Base-by-base conservation (phyloP, 1,284 basidiomycete species). In the Heterobasidion parviporum region DNA sequence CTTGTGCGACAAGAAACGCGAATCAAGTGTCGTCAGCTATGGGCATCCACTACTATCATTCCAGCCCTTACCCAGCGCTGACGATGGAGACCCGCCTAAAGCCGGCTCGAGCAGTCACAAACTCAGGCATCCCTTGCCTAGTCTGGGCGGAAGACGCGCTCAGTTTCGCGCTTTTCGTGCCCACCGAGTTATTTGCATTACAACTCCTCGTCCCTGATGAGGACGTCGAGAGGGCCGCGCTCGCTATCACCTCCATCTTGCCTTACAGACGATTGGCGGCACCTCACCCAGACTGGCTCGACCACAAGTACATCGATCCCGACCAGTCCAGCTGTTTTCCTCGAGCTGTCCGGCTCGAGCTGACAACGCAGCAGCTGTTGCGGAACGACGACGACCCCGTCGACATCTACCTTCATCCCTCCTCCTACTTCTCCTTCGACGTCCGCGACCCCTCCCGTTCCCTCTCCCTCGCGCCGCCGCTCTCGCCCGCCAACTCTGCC, bases 101-200 rank as follows among this genome's bases (percentile, higher is more conserved):
- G 51, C 51, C 46, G 50, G 59, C 43, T 57, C 32, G 7, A 32
- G 16, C 26, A 6, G 32, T 52, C 34, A 41, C 35, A 5, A 10
- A 47, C 10, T 56, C 61, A 35, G 47, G 52, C 0, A 63, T 64
- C 16, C 57, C 57, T 1, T 64, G 57, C 44, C 58, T 62, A 9
- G 59, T 65, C 8, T 65, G 62, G 60, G 64, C 53, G 1, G 64
- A 65, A 47, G 65, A 67, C 46, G 65, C 65, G 2, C 54, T 66
- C 12, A 57, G 61, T 9, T 60, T 65, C 18, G 59, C 60, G 2
- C 62, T 65, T 38, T 54, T 46, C 20, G 62, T 65, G 1, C 64
- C 65, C 3, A 65, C 63, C 1, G 36, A 32, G 32, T 53, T 66
- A 3, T 63, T 62, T 38, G 59, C 57, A 48, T 61, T 56, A 8